Evolutionary conservation across 306 rosid species (phyloP), one percentile per base, ranked within the genome.

Genomic region (Rosa rugosa): DNA sequence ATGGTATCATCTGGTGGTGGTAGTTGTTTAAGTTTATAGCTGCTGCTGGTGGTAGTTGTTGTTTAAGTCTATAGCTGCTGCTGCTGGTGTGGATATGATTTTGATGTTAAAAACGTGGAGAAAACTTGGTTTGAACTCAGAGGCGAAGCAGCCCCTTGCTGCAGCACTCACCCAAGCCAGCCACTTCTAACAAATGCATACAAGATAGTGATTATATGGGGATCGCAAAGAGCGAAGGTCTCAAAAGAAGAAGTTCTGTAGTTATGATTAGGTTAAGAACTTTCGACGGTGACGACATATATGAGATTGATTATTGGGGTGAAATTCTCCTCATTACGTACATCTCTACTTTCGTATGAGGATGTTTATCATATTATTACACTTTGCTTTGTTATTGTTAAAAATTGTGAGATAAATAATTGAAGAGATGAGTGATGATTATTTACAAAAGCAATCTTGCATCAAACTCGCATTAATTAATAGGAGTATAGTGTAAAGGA

Each of bases 61-160:
- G 38, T 22, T 41, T 22, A 60, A 62, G 11, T 31, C 42, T 31
- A 51, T 50, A 9, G 16, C 27, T 57, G 68, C 14, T 59, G 71
- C 17, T 71, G 67, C 25, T 77, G 69, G 47, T 72, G 78, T 47
- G 50, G 50, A 18, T 54, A 2, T n/a, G 62, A 81, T 40, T 76
- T 60, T 72, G 73, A 49, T 25, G 45, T 69, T 2, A 42, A 73
- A 80, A 80, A 80, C 53, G 75, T 66, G 83, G 47, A 73, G 25
- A 73, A 73, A 73, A 56, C 77, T 73, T 56, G 68, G 77, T 56
- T 22, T 41, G 41, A 54, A 41, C 22, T 14, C 66, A 18, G 66
- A 22, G 51, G 40, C 22, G 14, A 73, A 53, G 65, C 50, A 72
- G 46, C 65, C 16, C 34, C 23, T 51, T 34, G 27, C 5, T 11